Evolutionary conservation across 2,329 filamentous ascomycete species (phyloP).

Genomic region (Mycosphaerella arachidis): DNA sequence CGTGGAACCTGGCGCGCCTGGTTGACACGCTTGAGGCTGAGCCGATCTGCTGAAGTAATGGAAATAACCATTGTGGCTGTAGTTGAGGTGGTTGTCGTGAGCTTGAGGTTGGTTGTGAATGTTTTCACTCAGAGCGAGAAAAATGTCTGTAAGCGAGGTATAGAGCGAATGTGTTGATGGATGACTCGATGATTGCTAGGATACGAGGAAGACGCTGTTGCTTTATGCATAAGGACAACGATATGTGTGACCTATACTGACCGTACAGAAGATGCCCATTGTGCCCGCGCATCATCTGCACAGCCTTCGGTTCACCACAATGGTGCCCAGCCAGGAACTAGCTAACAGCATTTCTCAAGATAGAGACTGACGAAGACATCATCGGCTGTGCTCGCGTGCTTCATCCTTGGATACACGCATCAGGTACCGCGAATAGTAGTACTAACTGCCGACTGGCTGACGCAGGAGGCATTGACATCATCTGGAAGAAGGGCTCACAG

Average conservation of each 20-base stretch:
- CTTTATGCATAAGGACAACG: neutral
- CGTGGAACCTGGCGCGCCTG: conserved; percentile 27
- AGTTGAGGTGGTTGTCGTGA: neutral
- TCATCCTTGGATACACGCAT: neutral
- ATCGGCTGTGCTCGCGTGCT: neutral
- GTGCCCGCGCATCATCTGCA: neutral
- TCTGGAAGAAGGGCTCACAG: neutral
- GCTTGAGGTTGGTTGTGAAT: neutral
- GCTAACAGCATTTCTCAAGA: neutral
- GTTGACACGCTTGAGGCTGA: conserved; percentile 10
- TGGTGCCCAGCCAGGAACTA: neutral
- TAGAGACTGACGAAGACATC: neutral
- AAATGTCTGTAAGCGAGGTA: neutral
- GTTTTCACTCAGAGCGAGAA: conserved; percentile 8
- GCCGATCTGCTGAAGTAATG: conserved; percentile 11
- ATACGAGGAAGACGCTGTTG: neutral
- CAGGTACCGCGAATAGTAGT: conserved; percentile 3
- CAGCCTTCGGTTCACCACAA: conserved; percentile 5
- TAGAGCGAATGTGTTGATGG: neutral
- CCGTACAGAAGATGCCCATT: neutral
- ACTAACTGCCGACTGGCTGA: neutral
- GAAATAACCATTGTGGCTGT: conserved; percentile 7
- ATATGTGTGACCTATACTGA: neutral
- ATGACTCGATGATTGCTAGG: neutral
- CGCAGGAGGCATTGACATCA: neutral